A percentile compares a stretch with the other conserved stretches of the same genome.
These are phyloP conservation scores for Teunomyces funiuensis DNA, from an alignment of 805 yeast genomes.

Conservation along the genomic window DNA sequence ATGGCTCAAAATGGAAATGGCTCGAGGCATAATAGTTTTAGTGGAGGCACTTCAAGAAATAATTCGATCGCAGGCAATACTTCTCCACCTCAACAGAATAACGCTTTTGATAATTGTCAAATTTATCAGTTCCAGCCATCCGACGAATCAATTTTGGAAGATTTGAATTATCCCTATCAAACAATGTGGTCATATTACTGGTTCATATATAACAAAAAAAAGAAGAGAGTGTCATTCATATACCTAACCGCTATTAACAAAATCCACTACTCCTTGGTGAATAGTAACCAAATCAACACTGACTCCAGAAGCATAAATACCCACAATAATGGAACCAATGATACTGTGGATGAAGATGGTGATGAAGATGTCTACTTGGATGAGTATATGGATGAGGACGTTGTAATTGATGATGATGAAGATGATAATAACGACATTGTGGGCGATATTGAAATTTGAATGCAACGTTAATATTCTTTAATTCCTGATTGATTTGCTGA, in stretches of 20 bases:
- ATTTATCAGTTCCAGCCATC: slow-evolving; percentile 64
- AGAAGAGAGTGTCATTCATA: slow-evolving; percentile 86
- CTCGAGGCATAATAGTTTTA: slow-evolving; percentile 30
- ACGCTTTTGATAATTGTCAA: slow-evolving; percentile 35
- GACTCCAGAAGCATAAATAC: slow-evolving; percentile 18
- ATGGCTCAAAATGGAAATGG: slow-evolving; percentile 17
- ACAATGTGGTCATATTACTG: slow-evolving; percentile 78
- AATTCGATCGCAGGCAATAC: slow-evolving; percentile 2
- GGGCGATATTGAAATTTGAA: slow-evolving; percentile 38
- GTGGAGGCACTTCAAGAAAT: slow-evolving; percentile 1
- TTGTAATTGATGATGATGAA: slow-evolving; percentile 13
- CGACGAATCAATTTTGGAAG: slow-evolving; percentile 63
- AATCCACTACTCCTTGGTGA: slow-evolving; percentile 35
- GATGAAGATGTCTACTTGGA: slow-evolving; percentile 23
- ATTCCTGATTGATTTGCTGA: not conserved
- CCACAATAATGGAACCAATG: slow-evolving; percentile 22
- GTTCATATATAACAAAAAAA: slow-evolving; percentile 87
- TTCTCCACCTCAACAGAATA: slow-evolving; percentile 6
- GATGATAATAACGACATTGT: slow-evolving; percentile 32
- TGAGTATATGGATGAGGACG: slow-evolving; percentile 20
- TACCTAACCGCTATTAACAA: slow-evolving; percentile 57
- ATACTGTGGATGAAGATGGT: slow-evolving; percentile 25
- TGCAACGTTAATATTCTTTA: not conserved
- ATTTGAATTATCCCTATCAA: slow-evolving; percentile 46
- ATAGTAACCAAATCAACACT: slow-evolving; percentile 19